phyloP scores from a whole-genome alignment of 495 filamentous ascomycete species.

The Cairneyella variabilis region DNA sequence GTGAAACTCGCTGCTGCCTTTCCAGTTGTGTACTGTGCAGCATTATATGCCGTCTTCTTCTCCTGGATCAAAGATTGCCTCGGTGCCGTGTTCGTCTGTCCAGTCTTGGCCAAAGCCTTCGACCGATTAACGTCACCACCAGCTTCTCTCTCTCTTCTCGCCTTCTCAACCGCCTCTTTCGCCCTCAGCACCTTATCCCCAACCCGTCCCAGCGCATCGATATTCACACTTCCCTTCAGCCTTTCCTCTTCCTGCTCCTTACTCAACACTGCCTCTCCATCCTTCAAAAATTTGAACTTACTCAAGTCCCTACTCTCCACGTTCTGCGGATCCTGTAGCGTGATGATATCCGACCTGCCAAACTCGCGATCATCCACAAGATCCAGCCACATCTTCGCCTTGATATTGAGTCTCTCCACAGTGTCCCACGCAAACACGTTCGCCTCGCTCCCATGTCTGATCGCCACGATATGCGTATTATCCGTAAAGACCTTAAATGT shows the following conservation, averaged over 20 bases:
- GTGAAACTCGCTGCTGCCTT: slow-evolving; percentile 92
- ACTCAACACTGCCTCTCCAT: slow-evolving; percentile 67
- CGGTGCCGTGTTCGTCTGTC: slow-evolving; percentile 7
- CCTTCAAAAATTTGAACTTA: slow-evolving; percentile 84
- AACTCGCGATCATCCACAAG: slow-evolving; percentile 87
- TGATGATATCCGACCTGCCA: slow-evolving; percentile 88
- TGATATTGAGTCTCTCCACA: slow-evolving; percentile 91
- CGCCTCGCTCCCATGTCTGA: slow-evolving; percentile 70
- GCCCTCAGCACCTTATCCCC: slow-evolving; percentile 86
- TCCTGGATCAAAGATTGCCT: slow-evolving; percentile 39
- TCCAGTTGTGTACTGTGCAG: slow-evolving; percentile 86
- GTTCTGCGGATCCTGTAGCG: slow-evolving; percentile 94
- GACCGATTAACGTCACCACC: slow-evolving; percentile 47
- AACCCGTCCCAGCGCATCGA: slow-evolving; percentile 66
- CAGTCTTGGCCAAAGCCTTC: slow-evolving; percentile 41
- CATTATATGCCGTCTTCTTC: slow-evolving; percentile 68
- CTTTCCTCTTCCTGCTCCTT: slow-evolving; percentile 59
- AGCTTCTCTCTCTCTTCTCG: slow-evolving; percentile 53
- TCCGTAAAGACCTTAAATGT: slow-evolving; percentile 97
- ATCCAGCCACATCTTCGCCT: slow-evolving; percentile 95
- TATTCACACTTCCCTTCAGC: slow-evolving; percentile 66
- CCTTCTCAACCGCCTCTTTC: slow-evolving; percentile 84
- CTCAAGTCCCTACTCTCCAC: slow-evolving; percentile 77
- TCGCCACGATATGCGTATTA: slow-evolving; percentile 92
- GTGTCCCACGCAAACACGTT: slow-evolving; percentile 98